These are phyloP conservation scores for Auxenochlorella pyrenoidosa DNA, from an alignment of 139 green algal species.

Conservation along the genomic window DNA sequence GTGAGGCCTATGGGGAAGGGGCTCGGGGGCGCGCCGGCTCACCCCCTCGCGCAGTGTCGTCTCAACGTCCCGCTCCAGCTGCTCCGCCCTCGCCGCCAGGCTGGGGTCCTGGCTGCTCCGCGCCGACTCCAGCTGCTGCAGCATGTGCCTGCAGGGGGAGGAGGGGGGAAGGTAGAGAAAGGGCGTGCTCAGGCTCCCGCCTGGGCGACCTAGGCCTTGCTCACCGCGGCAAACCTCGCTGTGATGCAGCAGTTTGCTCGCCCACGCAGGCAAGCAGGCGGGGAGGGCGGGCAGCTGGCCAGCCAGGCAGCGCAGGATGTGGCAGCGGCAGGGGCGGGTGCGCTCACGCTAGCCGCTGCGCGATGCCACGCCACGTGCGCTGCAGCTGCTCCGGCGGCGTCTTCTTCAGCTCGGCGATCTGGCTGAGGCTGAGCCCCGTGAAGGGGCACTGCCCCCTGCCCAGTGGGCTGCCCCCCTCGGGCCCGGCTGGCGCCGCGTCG, in stretches of 20 bases:
- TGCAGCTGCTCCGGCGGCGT: constrained; percentile 20
- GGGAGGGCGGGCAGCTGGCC: background rate
- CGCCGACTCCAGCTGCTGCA: constrained; percentile 15
- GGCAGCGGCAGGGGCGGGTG: background rate
- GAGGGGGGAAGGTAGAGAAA: background rate
- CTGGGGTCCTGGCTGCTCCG: background rate
- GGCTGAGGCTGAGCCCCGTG: constrained; percentile 18
- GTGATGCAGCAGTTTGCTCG: too few species aligned
- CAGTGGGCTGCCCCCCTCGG: too few species aligned
- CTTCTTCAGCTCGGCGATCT: constrained; percentile 31
- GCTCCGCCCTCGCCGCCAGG: background rate
- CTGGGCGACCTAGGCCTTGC: background rate
- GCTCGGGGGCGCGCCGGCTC: background rate
- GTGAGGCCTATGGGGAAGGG: too few species aligned
- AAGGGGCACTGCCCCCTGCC: background rate
- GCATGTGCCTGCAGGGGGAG: background rate
- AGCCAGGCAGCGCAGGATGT: background rate
- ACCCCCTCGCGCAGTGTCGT: constrained; percentile 13
- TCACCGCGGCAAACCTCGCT: background rate
- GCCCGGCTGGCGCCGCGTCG: background rate
- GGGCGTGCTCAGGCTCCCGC: background rate
- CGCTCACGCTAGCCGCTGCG: constrained; percentile 16
- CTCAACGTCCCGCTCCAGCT: constrained; percentile 1
- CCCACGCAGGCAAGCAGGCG: too few species aligned
- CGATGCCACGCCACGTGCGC: constrained; percentile 17